These are phyloP conservation scores for Amylostereum areolatum DNA, from an alignment of 1,284 basidiomycete genomes.

Conservation along the genomic window DNA sequence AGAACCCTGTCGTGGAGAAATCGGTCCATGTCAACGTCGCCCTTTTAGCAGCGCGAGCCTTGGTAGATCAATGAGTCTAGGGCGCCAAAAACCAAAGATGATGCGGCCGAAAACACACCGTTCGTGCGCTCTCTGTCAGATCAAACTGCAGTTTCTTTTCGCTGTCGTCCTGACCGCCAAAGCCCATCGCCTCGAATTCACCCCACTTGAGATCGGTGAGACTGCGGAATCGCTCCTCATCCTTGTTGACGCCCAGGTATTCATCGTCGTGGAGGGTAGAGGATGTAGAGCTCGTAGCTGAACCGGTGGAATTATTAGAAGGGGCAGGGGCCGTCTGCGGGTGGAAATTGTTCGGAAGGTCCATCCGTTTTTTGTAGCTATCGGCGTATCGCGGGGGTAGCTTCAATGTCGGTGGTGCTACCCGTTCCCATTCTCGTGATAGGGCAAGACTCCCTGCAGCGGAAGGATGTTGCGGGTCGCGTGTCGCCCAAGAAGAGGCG, in stretches of 20 bases:
- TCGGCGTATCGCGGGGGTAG: slow-evolving; percentile 59
- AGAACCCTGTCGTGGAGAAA: slow-evolving; percentile 77
- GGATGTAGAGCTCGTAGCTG: slow-evolving; percentile 18
- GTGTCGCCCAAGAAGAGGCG: slow-evolving; percentile 63
- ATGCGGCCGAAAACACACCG: slow-evolving; percentile 39
- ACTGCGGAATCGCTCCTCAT: slow-evolving; percentile 68
- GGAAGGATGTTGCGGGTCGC: slow-evolving; percentile 18
- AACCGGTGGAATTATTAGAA: slow-evolving; percentile 22
- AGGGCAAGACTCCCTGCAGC: slow-evolving; percentile 29
- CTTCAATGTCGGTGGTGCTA: slow-evolving; percentile 54
- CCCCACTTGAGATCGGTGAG: slow-evolving; percentile 85
- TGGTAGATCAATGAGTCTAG: not conserved
- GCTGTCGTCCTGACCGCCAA: slow-evolving; percentile 47
- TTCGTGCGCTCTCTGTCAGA: slow-evolving; percentile 77
- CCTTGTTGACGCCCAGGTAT: slow-evolving; percentile 22
- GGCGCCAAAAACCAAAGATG: slow-evolving; percentile 1
- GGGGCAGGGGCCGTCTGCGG: slow-evolving; percentile 37
- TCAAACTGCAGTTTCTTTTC: slow-evolving; percentile 81
- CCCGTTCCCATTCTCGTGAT: slow-evolving; percentile 71
- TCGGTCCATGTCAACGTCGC: slow-evolving; percentile 82
- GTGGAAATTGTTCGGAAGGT: slow-evolving; percentile 50
- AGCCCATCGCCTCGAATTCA: slow-evolving; percentile 79
- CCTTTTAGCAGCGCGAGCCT: slow-evolving; percentile 70
- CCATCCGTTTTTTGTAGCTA: slow-evolving; percentile 65
- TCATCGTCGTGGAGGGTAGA: slow-evolving; percentile 28